Evolutionary conservation across 805 yeast genomes (phyloP), one percentile per base, ranked within the genome.

Genomic region (Blastobotrys terrestris): DNA sequence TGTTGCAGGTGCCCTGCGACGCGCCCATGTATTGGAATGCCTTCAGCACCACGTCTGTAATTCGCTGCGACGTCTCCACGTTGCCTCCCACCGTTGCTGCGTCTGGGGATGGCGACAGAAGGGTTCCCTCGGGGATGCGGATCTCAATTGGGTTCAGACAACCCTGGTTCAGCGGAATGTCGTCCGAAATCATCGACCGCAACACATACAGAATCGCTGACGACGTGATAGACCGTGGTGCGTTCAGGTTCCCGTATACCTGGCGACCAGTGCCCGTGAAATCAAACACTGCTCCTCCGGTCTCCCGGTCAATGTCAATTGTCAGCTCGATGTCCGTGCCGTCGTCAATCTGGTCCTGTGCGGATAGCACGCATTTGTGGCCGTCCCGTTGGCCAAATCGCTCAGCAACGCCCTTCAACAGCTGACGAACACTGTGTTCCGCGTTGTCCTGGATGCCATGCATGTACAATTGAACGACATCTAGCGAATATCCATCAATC

Each of bases 61-160:
- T 82, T 60, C 97, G 77, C 68, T 94, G 98, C 1, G 97, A 85
- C 0, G 98, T 92, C 70, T 91, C 85, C 5, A 92, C 98, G 67
- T 92, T 92, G 6, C 97, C 97, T 45, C 91, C 94, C 16, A 92
- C 97, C 39, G 89, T 95, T 1, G 97, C 99, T 46, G 95, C 92
- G 14, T 87, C 92, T 40, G 77, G 77, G 16, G 83, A 79, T 1
- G 98, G 97, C 21, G 85, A 77, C 13, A 94, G 71, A 14, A 86
- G 69, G 2, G 85, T 79, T 7, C 78, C 78, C 45, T 74, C 72
- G 2, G 91, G 91, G 46, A 84, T 79, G 1, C 69, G 70, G 22
- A 92, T 81, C 5, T 80, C 72, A 49, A 92, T 80, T 0, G 97
- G 97, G 49, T 78, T 73, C 58, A 92, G 74, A 67, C 97, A 92